These are phyloP conservation scores for Blastobotrys americana DNA, from an alignment of 805 yeast species.

Conservation along the genomic window DNA sequence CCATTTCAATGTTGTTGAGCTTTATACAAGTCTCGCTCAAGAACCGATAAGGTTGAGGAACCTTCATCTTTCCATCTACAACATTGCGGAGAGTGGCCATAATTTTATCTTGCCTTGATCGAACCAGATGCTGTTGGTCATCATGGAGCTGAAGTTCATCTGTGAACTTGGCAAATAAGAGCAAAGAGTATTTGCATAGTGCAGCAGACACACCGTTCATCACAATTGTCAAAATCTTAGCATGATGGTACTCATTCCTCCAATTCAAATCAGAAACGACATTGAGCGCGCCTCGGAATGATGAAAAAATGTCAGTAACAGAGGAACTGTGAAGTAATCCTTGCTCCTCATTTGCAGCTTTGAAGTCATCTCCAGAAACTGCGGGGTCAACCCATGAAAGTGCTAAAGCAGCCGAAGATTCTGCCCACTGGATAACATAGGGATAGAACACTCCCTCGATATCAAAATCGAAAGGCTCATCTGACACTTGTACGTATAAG, in stretches of 20 bases:
- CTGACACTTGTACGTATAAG: conserved; percentile 40
- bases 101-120: conserved; percentile 30
- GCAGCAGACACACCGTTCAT: conserved; percentile 60
- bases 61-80: conserved; percentile 29
- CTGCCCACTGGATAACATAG: conserved; percentile 37
- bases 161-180: conserved; percentile 22
- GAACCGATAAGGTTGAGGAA: conserved; percentile 50
- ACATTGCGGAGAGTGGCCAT: conserved; percentile 32
- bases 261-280: conserved; percentile 59
- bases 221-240: conserved; percentile 52
- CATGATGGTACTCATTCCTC: conserved; percentile 56
- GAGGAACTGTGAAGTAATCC: conserved; percentile 46
- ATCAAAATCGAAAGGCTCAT: conserved; percentile 41
- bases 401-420: conserved; percentile 40
- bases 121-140: conserved; percentile 1
- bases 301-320: conserved; percentile 57
- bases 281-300: conserved; percentile 50
- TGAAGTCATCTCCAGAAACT: conserved; percentile 49
- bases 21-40: conserved; percentile 61
- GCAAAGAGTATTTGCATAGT: conserved; percentile 32
- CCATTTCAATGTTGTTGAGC: conserved; percentile 52
- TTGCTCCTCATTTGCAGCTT: conserved; percentile 40
- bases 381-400: conserved; percentile 46
- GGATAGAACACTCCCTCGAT: conserved; percentile 51
- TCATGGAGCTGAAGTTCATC: conserved; percentile 18